These are phyloP conservation scores for Neofusicoccum parvum DNA, from an alignment of 2,329 filamentous ascomycete species.

Conservation along the genomic window DNA sequence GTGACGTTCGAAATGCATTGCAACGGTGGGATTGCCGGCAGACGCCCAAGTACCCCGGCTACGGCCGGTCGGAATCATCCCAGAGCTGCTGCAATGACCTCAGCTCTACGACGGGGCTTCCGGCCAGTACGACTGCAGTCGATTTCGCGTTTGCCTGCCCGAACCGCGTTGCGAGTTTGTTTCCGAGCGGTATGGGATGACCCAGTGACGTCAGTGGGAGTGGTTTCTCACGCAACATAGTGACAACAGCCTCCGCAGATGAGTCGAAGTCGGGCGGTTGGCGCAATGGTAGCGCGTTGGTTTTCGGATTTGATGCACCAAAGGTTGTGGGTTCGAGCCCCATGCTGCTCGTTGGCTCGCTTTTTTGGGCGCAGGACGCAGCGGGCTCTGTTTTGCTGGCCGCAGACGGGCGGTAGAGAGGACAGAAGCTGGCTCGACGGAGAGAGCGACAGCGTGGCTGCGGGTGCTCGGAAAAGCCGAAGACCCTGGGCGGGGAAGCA, in stretches of 20 bases:
- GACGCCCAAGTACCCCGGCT: not conserved
- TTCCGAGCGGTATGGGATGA: too few species aligned
- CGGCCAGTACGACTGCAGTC: too few species aligned
- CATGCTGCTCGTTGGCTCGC: conserved; percentile 24
- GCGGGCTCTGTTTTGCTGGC: conserved; percentile 1
- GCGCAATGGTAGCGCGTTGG: conserved; percentile 32
- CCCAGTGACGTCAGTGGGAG: not conserved
- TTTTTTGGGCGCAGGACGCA: not conserved
- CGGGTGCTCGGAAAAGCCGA: conserved; percentile 5
- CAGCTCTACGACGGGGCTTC: not conserved
- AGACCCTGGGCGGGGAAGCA: not conserved
- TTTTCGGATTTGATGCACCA: conserved; percentile 29
- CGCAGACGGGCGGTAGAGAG: not conserved
- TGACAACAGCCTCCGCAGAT: accelerated
- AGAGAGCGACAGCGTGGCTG: not conserved
- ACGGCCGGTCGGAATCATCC: not conserved
- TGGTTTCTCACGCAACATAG: not conserved
- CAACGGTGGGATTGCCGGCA: conserved; percentile 14
- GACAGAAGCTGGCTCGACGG: not conserved
- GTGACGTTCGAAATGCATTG: not conserved
- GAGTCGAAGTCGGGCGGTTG: conserved; percentile 21
- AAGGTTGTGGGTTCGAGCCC: conserved; percentile 33
- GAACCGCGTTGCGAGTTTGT: too few species aligned
- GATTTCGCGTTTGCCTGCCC: too few species aligned
- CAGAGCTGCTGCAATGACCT: not conserved